Conservation (phyloP, 495 filamentous ascomycete species). For the Glonium stellatum region DNA sequence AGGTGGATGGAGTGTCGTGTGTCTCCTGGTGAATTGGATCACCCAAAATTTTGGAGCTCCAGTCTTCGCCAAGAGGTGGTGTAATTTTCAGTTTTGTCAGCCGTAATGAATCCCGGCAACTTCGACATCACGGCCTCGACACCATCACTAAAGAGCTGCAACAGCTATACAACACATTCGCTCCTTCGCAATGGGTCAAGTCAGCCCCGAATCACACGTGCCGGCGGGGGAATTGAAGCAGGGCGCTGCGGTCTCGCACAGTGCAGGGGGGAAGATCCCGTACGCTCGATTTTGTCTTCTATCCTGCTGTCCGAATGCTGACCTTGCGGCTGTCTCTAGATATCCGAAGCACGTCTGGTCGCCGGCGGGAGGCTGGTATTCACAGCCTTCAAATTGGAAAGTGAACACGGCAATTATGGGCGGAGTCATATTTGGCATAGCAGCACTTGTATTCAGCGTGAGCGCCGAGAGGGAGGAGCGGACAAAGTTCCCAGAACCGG, state of each 20-base stretch:
- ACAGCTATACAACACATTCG: slow-evolving; percentile 1
- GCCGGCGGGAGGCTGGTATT: slow-evolving; percentile 94
- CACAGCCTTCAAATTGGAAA: slow-evolving; percentile 91
- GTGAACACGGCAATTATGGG: slow-evolving; percentile 81
- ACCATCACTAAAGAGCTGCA: slow-evolving; percentile 3
- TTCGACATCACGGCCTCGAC: background rate
- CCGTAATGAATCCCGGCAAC: background rate
- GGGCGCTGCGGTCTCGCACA: slow-evolving; percentile 5
- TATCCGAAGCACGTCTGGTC: slow-evolving; percentile 99
- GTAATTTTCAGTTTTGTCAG: background rate
- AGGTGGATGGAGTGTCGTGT: slow-evolving; percentile 17
- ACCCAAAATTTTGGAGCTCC: slow-evolving; percentile 24
- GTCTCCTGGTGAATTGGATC: slow-evolving; percentile 14
- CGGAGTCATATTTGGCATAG: slow-evolving; percentile 64
- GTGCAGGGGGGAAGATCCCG: slow-evolving; percentile 74
- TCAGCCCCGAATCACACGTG: background rate
- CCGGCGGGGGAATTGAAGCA: slow-evolving; percentile 1
- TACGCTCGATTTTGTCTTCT: slow-evolving; percentile 47
- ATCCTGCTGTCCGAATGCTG: slow-evolving; percentile 9
- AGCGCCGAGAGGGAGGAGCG: slow-evolving; percentile 79
- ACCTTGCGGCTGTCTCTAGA: slow-evolving; percentile 41
- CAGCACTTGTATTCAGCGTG: slow-evolving; percentile 64
- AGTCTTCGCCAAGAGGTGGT: background rate
- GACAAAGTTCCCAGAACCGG: slow-evolving; percentile 76
- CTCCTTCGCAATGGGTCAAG: slow-evolving; percentile 1